A percentile compares a stretch with the other conserved stretches of the same genome.
Evolutionary conservation across 2,329 filamentous ascomycete species (phyloP).

Genomic region (Coleophoma cylindrospora): DNA sequence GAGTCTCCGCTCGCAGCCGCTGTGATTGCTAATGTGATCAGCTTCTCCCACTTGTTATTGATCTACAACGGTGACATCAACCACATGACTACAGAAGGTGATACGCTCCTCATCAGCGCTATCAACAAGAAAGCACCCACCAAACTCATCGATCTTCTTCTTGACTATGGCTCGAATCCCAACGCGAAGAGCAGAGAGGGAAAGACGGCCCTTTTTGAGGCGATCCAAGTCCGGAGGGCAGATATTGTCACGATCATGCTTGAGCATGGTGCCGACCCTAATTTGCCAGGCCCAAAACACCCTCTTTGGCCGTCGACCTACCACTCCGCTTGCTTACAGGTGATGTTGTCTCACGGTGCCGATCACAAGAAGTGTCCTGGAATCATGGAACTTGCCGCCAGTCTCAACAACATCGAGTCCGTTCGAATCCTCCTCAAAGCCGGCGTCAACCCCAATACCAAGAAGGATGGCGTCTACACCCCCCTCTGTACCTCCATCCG

Average conservation of each 20-base stretch:
- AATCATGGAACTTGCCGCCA: conserved; percentile 59
- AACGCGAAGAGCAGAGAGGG: conserved; percentile 57
- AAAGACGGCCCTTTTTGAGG: conserved; percentile 58
- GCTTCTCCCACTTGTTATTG: conserved; percentile 54
- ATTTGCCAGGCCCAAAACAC: conserved; percentile 65
- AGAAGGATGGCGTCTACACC: conserved; percentile 63
- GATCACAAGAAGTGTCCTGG: conserved; percentile 55
- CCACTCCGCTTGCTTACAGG: conserved; percentile 50
- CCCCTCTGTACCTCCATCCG: conserved; percentile 65
- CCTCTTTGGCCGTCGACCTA: conserved; percentile 62
- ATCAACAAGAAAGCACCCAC: conserved; percentile 54
- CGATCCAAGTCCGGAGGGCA: conserved; percentile 49
- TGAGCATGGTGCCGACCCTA: conserved; percentile 59
- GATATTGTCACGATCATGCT: conserved; percentile 50
- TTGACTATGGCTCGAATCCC: conserved; percentile 54
- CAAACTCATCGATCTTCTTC: conserved; percentile 51
- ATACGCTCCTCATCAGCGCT: conserved; percentile 53
- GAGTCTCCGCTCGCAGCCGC: conserved; percentile 52
- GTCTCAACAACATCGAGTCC: conserved; percentile 59
- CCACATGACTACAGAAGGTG: conserved; percentile 46
- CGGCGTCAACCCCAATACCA: conserved; percentile 54
- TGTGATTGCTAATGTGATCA: conserved; percentile 44
- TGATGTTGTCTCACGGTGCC: conserved; percentile 54
- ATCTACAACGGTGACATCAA: conserved; percentile 57
- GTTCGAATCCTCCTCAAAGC: conserved; percentile 51